Evolutionary conservation across 2,329 filamentous ascomycete species (phyloP).

Genomic region (Arthrobotrys iridis): DNA sequence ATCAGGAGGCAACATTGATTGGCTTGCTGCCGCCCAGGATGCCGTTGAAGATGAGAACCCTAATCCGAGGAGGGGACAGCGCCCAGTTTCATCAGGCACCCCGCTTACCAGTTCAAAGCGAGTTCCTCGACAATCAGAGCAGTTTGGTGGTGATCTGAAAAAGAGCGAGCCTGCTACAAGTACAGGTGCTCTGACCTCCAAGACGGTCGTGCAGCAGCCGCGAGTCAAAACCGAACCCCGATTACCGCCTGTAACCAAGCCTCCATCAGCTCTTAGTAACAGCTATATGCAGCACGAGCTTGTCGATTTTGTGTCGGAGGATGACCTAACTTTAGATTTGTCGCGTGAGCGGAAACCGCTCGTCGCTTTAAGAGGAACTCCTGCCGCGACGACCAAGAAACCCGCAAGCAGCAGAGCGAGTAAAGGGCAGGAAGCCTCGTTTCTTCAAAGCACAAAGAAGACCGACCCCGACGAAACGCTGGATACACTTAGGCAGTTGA

Average conservation of each 20-base stretch:
- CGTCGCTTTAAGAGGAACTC: neutral
- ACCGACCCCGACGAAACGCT: constrained; percentile 44
- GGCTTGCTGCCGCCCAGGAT: constrained; percentile 40
- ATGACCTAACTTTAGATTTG: constrained; percentile 40
- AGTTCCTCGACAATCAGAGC: neutral
- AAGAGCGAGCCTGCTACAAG: constrained; percentile 7
- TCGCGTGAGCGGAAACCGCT: constrained; percentile 1
- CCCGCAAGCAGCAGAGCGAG: constrained; percentile 1
- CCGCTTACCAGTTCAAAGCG: constrained; percentile 4
- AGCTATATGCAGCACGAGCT: constrained; percentile 39
- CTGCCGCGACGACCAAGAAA: neutral
- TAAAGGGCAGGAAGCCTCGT: constrained; percentile 33
- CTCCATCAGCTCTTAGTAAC: constrained; percentile 21
- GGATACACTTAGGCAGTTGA: constrained; percentile 47
- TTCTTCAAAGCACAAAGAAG: constrained; percentile 33
- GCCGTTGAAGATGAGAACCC: constrained; percentile 9
- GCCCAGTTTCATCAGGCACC: constrained; percentile 16
- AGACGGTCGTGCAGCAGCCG: neutral
- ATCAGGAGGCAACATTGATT: constrained; percentile 16
- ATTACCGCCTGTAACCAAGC: neutral
- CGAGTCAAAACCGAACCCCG: constrained; percentile 4
- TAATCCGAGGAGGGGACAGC: constrained; percentile 3
- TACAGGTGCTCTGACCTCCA: neutral
- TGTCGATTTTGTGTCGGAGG: constrained; percentile 48
- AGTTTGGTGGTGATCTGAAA: constrained; percentile 42